Evolutionary conservation across 768 basidiomycete genomes (phyloP), one percentile per base, ranked within the genome.

Genomic region (Lentinula boryana): DNA sequence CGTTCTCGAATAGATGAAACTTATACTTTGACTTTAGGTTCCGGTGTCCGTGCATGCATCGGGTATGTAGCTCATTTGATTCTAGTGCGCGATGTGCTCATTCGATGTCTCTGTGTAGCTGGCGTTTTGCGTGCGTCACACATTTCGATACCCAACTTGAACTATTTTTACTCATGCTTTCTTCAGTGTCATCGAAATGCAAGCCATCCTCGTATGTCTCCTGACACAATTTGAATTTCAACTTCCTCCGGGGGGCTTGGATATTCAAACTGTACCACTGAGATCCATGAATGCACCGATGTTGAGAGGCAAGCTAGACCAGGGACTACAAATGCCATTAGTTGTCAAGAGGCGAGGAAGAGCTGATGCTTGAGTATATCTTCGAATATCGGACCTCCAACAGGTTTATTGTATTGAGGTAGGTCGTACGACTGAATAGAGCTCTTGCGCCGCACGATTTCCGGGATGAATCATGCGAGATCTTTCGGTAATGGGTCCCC

Each of bases 181-280:
- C 35, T 36, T 23, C 64, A 74, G 71, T 8, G 50, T 77, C 0
- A 61, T 71, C 53, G 79, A 82, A 64, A 65, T 79, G 50, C 80
- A 81, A 60, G 70, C 72, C 3, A 78, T 81, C 63, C 65, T 80
- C 33, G 70, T 74, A 15, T 74, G 77, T 61, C 68, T 75, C 35
- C 50, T 80, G 31, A 66, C 68, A 27, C 71, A 74, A 63, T 78
- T 79, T 62, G 70, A 78, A 61, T 73, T 80, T 60, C 60, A 74
- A 71, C 72, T 60, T 59, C 73, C 73, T 48, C 32, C 56, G 12
- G 51, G 27, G 2, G 62, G 55, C 10, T 35, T 58, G 35, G 33
- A 63, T 31, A 35, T 58, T 21, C 38, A 41, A 16, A 38, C 31
- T 7, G 50, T 52, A 15, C 21, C 56, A n/a, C 5, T 35, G 35